These are phyloP conservation scores for Aspergillus sclerotioniger DNA, from an alignment of 495 filamentous ascomycete genomes.

Conservation along the genomic window DNA sequence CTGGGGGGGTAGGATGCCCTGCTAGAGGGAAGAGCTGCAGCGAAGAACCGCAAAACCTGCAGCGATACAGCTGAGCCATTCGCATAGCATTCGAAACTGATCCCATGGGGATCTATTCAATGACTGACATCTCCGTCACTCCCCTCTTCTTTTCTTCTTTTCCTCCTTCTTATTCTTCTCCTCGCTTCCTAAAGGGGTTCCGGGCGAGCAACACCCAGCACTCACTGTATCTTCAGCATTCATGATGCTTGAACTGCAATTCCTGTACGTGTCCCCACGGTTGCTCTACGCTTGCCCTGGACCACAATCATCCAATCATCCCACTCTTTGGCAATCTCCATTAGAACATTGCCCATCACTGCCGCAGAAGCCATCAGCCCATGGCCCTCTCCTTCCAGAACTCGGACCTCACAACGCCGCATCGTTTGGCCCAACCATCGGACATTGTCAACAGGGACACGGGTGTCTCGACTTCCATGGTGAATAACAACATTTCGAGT, in stretches of 20 bases:
- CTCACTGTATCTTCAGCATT: not conserved
- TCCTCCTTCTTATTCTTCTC: not conserved
- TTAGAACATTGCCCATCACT: slow-evolving; percentile 90
- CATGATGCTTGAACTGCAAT: slow-evolving; percentile 20
- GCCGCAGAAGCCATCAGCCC: slow-evolving; percentile 92
- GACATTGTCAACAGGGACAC: slow-evolving; percentile 93
- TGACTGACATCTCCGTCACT: not conserved
- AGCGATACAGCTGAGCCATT: slow-evolving; percentile 19
- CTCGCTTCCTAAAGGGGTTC: not conserved
- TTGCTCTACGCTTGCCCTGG: slow-evolving; percentile 47
- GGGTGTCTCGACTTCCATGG: slow-evolving; percentile 85
- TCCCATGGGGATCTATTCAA: not conserved
- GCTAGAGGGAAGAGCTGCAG: not conserved
- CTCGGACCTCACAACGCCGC: slow-evolving; percentile 84
- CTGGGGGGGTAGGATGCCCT: not conserved
- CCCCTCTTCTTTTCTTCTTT: not conserved
- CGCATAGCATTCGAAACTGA: not conserved
- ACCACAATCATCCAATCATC: slow-evolving; percentile 80
- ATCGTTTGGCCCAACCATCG: slow-evolving; percentile 93
- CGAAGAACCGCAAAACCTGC: slow-evolving; percentile 29
- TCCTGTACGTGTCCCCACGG: slow-evolving; percentile 24
- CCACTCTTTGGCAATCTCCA: slow-evolving; percentile 93
- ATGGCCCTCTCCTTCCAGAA: slow-evolving; percentile 91
- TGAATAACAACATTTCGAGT: slow-evolving; percentile 87
- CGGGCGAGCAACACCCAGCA: not conserved